A percentile compares a stretch with the other conserved stretches of the same genome.
phyloP scores from a whole-genome alignment of 73 alveolate genomes.

The Stentor roeselii region DNA sequence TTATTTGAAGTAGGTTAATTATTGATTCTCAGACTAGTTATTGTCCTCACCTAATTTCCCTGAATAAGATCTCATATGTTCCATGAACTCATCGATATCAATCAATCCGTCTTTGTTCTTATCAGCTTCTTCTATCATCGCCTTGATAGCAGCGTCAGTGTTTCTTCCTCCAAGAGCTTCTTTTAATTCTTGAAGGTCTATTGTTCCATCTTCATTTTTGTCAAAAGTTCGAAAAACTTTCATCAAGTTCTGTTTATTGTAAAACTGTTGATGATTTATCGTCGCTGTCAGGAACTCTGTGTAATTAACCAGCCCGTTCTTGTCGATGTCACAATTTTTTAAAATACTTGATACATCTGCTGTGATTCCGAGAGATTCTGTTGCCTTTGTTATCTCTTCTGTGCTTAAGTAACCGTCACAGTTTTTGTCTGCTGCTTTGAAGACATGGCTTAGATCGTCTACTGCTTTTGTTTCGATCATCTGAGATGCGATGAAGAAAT shows the following conservation, averaged over 20 bases:
- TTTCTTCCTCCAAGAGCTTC: background rate
- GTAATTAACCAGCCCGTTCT: background rate
- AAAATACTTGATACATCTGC: background rate
- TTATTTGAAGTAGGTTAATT: too few relatives aligned
- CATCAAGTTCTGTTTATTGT: background rate
- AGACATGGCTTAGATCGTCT: background rate
- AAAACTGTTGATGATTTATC: too few relatives aligned
- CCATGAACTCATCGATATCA: background rate
- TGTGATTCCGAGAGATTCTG: background rate
- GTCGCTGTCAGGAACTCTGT: slow-evolving; percentile 1
- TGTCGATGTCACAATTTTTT: background rate
- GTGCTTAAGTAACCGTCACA: background rate
- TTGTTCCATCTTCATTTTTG: background rate
- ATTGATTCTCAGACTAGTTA: background rate
- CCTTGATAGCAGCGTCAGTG: background rate
- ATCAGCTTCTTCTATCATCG: background rate
- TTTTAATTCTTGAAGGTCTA: background rate
- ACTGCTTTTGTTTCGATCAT: background rate
- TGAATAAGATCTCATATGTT: background rate
- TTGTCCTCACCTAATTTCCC: background rate
- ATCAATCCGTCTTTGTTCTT: background rate
- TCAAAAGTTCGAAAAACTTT: background rate
- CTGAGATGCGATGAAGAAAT: background rate
- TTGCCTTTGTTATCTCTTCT: background rate
- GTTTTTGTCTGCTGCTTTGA: background rate